Base-by-base conservation (phyloP, 208 protist genomes). In the Naegleria fowleri region DNA sequence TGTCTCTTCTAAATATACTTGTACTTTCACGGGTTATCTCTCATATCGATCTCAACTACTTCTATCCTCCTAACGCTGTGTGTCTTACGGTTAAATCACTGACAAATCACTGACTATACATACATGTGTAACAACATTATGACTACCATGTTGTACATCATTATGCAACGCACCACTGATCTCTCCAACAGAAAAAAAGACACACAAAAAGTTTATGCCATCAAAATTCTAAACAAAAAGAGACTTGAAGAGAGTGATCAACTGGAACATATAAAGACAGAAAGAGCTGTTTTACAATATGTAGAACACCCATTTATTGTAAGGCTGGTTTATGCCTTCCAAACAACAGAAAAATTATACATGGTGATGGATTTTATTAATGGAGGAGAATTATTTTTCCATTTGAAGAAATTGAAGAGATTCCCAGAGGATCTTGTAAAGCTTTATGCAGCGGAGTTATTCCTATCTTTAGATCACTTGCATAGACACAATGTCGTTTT, bases 371-470 rank as follows among this genome's bases (percentile, higher is more conserved):
- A 95, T 67, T 95, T 92, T 85, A 79, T 93, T 41, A 95, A 94
- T 88, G 94, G 94, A 25, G 94, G 94, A 33, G 96, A 98, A 90
- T 92, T 98, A 87, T 95, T 97, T 92, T 97, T 97, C 92, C 97
- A 98, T 93, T 96, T 98, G 94, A 97, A 98, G 90, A 92, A 94
- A 36, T 90, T 95, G 88, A 94, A 95, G 43, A 92, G 96, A 91
- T 94, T 98, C 40, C 94, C 97, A 85, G 86, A 97, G 39, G 94
- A 95, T 85, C 95, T 95, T 22, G 94, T 96, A 48, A 95, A 92
- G 25, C 97, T 98, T 88, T 98, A 97, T 88, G 96, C 95, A 16
- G 92, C 97, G 25, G 96, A 98, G 91, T 91, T 98, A 43, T 95
- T 95, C 6, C 91, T 98, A 2, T 96, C 96, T 86, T 92, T 98